Conservation (phyloP, 75 land plant species). For the Adiantum capillusveneris region DNA sequence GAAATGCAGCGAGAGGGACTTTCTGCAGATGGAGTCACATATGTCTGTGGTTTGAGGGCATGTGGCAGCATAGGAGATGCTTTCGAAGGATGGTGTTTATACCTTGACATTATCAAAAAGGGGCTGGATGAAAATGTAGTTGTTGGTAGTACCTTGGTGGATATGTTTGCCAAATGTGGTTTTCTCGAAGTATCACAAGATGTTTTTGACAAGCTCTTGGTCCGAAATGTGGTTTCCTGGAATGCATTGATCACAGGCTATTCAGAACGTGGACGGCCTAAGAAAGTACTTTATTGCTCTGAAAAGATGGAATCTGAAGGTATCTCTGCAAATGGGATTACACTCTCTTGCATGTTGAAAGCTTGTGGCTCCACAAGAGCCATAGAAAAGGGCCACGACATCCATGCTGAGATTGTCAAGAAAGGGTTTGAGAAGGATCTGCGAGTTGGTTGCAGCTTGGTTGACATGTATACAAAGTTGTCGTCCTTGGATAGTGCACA, state of each 20-base stretch:
- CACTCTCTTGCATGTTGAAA: slow-evolving; percentile 1
- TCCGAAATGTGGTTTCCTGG: slow-evolving; percentile 12
- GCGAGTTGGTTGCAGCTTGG: slow-evolving; percentile 3
- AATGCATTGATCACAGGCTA: slow-evolving; percentile 17
- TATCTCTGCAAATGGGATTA: slow-evolving; percentile 6
- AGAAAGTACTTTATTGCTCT: slow-evolving; percentile 9
- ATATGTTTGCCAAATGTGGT: slow-evolving; percentile 18
- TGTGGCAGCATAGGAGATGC: slow-evolving; percentile 4
- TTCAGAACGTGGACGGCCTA: slow-evolving; percentile 11
- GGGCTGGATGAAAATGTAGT: slow-evolving; percentile 20
- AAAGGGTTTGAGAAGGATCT: slow-evolving; percentile 6
- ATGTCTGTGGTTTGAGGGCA: slow-evolving; percentile 1
- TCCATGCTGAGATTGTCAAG: slow-evolving; percentile 7
- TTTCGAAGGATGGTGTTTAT: not conserved
- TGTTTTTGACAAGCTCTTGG: slow-evolving; percentile 7
- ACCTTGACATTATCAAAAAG: slow-evolving; percentile 7
- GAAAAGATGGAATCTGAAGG: slow-evolving; percentile 6
- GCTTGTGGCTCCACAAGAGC: slow-evolving; percentile 12
- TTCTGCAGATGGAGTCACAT: slow-evolving; percentile 9
- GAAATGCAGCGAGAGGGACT: not conserved
- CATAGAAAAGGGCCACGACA: not conserved
- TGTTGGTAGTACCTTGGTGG: slow-evolving; percentile 13
- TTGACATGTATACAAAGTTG: slow-evolving; percentile 5
- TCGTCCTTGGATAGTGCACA: not conserved
- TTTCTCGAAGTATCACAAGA: slow-evolving; percentile 6